Conservation (phyloP, 2,329 filamentous ascomycete genomes). For the Madurella fahalii region DNA sequence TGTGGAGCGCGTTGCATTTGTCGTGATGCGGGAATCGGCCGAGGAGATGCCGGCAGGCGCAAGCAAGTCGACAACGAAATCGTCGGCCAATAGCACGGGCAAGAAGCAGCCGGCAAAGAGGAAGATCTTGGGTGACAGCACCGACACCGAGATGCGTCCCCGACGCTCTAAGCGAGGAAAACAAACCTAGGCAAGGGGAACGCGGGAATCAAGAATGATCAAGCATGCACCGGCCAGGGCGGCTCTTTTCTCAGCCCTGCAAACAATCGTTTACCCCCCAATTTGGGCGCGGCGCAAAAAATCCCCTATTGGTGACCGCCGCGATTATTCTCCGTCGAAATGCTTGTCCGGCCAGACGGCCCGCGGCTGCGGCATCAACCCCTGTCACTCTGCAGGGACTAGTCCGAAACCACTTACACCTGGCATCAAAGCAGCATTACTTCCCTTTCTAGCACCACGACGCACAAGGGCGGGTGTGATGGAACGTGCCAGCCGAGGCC, state of each 20-base stretch:
- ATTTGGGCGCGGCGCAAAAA: conserved; percentile 11
- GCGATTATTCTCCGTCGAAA: conserved; percentile 22
- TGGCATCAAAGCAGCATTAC: conserved; percentile 5
- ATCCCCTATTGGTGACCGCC: conserved; percentile 24
- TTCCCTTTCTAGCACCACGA: not conserved
- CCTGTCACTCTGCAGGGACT: conserved; percentile 11
- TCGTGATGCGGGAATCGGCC: conserved; percentile 49
- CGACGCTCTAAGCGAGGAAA: conserved; percentile 26
- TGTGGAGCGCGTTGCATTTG: conserved; percentile 67
- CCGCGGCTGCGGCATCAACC: conserved; percentile 20
- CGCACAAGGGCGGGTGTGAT: not conserved
- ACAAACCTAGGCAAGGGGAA: conserved; percentile 17
- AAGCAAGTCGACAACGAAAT: conserved; percentile 8
- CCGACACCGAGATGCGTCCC: conserved; percentile 14
- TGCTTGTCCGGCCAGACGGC: conserved; percentile 20
- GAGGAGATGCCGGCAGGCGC: not conserved
- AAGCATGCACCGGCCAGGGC: conserved; percentile 12
- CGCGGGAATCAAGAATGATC: conserved; percentile 18
- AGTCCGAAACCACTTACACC: conserved; percentile 17
- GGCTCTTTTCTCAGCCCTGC: conserved; percentile 24
- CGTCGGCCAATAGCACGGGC: conserved; percentile 9
- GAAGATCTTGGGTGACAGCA: conserved; percentile 16
- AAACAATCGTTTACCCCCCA: not conserved
- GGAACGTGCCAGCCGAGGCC: not conserved
- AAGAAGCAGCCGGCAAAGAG: conserved; percentile 19